These are phyloP conservation scores for Sechiopsis laciniata DNA, from an alignment of 306 rosid species.

Conservation along the genomic window DNA sequence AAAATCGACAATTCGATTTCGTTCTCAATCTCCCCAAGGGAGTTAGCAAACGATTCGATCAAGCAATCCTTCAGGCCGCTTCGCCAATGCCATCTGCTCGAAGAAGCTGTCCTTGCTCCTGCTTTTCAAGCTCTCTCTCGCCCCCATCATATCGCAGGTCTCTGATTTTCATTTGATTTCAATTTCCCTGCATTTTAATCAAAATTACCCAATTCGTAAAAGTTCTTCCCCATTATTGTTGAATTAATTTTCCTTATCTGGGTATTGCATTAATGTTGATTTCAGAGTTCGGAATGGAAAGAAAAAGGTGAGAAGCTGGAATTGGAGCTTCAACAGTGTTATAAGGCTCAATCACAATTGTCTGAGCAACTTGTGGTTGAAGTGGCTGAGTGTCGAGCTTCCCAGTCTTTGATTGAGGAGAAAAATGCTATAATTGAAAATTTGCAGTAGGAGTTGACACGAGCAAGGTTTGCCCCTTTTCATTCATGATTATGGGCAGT, in stretches of 20 bases:
- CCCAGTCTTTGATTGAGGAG: slow-evolving; percentile 58
- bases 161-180: not conserved
- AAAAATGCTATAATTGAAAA: slow-evolving; percentile 47
- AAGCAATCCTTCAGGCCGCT: slow-evolving; percentile 73
- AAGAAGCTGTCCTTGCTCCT: slow-evolving; percentile 96
- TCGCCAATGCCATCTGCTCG: slow-evolving; percentile 74
- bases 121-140: slow-evolving; percentile 65
- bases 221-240: not conserved
- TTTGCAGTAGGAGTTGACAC: slow-evolving; percentile 54
- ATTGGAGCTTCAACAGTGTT: slow-evolving; percentile 87
- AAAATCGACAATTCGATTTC: no score
- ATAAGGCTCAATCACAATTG: slow-evolving; percentile 85
- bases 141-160: slow-evolving; percentile 66
- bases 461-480: slow-evolving; percentile 42
- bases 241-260: not conserved
- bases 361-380: slow-evolving; percentile 95
- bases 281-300: slow-evolving; percentile 94
- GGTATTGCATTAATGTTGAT: slow-evolving; percentile 17
- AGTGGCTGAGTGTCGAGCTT: slow-evolving; percentile 78
- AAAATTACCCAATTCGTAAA: not conserved
- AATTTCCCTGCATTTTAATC: no score
- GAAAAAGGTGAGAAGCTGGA: slow-evolving; percentile 79
- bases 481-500: no score
- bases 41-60: slow-evolving; percentile 67
- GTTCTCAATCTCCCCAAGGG: no score